Conservation (phyloP, 2,329 filamentous ascomycete species). For the Triangularia verruculosa region DNA sequence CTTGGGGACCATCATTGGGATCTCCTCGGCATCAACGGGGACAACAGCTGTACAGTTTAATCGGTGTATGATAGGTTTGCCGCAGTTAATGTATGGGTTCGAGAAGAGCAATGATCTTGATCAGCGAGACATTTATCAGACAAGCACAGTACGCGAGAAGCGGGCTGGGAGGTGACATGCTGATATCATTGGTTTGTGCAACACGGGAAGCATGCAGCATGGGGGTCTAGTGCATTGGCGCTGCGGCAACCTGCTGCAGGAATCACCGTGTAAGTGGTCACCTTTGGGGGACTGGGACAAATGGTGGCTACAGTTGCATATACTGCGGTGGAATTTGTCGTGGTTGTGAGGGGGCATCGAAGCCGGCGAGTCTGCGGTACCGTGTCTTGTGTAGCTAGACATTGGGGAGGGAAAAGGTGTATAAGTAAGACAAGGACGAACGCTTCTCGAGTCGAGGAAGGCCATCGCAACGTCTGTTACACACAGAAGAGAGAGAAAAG, state of each 20-base stretch:
- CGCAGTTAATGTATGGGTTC: background rate
- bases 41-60: background rate
- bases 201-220: background rate
- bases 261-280: background rate
- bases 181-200: background rate
- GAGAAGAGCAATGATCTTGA: background rate
- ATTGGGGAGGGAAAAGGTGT: background rate
- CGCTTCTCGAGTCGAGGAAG: background rate
- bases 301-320: too few relatives aligned
- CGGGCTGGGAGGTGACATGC: background rate
- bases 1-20: background rate
- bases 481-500: background rate
- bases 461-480: background rate
- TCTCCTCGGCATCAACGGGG: background rate
- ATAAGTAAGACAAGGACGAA: background rate
- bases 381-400: background rate
- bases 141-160: background rate
- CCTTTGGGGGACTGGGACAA: background rate
- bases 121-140: background rate
- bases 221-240: background rate
- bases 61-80: background rate
- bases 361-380: background rate
- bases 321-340: background rate
- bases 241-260: background rate
- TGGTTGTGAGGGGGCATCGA: background rate